Percentiles rank a stretch among this genome's conserved stretches.
Conservation (phyloP, 345 rosid genomes). For the Noccaea caerulescens region DNA sequence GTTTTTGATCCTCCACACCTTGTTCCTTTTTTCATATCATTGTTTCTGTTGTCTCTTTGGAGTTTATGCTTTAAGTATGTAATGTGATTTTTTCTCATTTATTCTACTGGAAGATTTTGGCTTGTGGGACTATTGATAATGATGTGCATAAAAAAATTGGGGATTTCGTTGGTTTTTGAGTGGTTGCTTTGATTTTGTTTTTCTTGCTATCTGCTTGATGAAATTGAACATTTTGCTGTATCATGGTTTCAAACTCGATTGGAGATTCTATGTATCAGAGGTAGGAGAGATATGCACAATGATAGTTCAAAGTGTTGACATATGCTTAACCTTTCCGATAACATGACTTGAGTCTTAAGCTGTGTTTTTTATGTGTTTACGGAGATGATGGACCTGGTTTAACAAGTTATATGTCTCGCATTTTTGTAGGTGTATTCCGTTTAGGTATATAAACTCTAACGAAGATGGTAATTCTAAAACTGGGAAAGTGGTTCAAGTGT, state of each 20-base stretch:
- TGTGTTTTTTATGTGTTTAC: background rate
- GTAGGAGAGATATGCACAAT: background rate
- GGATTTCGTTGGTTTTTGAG: constrained; percentile 4
- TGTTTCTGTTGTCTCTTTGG: constrained; percentile 10
- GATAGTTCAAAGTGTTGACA: constrained; percentile 14
- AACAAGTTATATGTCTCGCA: background rate
- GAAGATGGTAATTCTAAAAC: constrained; percentile 41
- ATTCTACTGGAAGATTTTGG: background rate
- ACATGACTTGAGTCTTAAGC: background rate
- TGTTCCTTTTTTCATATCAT: background rate
- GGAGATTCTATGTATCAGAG: constrained; percentile 6
- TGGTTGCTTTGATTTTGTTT: background rate
- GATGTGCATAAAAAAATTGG: background rate
- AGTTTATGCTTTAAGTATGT: constrained; percentile 13
- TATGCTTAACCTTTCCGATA: background rate
- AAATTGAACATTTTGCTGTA: background rate
- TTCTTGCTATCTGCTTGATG: background rate
- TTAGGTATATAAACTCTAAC: constrained; percentile 57
- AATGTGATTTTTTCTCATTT: constrained; percentile 26
- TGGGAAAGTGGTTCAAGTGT: constrained; percentile 69
- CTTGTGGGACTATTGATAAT: constrained; percentile 10
- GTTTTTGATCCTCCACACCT: background rate
- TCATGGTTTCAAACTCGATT: constrained; percentile 8
- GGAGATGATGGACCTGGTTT: constrained; percentile 19
- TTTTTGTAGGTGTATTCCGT: constrained; percentile 72